Evolutionary conservation across 306 rosid species (phyloP).

Genomic region (Cucumis cinereus): DNA sequence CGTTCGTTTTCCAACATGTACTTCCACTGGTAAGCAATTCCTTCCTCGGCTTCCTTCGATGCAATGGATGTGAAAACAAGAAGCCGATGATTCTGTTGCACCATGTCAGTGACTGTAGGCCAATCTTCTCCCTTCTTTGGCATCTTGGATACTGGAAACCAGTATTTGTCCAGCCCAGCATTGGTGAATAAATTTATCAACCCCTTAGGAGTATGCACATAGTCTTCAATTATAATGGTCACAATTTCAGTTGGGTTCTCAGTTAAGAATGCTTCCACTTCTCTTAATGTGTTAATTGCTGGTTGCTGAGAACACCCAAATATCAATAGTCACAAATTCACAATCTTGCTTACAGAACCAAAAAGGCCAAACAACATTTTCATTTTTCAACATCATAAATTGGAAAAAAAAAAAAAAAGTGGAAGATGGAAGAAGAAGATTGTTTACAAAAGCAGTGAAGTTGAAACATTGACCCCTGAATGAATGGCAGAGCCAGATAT

Average conservation of each 20-base stretch:
- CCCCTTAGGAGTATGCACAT: conserved; percentile 76
- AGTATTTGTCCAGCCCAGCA: conserved; percentile 72
- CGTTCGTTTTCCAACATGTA: conserved; percentile 92
- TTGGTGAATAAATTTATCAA: conserved; percentile 48
- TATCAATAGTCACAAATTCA: background rate
- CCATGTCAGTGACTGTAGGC: conserved; percentile 84
- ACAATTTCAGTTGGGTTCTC: conserved; percentile 72
- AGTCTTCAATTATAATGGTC: conserved; percentile 82
- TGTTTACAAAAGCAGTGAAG: conserved; percentile 89
- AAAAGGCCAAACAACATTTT: background rate
- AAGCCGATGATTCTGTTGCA: conserved; percentile 66
- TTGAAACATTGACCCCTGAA: conserved; percentile 82
- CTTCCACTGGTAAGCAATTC: conserved; percentile 91
- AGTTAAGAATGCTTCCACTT: conserved; percentile 74
- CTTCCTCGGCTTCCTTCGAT: conserved; percentile 85
- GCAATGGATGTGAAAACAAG: conserved; percentile 81
- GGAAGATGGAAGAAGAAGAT: conserved; percentile 6
- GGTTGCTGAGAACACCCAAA: conserved; percentile 69
- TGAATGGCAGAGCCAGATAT: conserved; percentile 98
- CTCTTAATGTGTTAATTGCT: conserved; percentile 72
- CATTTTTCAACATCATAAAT: background rate
- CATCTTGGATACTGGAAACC: conserved; percentile 85
- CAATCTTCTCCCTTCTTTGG: conserved; percentile 71
- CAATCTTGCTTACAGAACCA: background rate
- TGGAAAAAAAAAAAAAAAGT: conserved; percentile 9